Base-by-base conservation (phyloP, 202 grass and related monocot genomes). In the Schoenoplectus tabernaemontani region DNA sequence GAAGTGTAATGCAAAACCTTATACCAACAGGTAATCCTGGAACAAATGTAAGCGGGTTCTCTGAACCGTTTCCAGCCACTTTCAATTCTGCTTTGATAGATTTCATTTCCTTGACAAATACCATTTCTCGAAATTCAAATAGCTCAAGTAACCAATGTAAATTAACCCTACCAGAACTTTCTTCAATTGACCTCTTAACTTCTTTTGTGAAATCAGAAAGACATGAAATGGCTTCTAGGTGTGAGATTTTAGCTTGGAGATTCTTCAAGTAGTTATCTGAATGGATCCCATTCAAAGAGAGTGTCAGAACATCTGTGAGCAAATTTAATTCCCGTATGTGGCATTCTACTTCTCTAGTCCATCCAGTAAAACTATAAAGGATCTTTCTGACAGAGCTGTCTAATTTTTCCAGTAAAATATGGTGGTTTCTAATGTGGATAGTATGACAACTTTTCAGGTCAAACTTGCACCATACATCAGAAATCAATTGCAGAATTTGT, bases 11-110 rank as follows among this genome's bases (percentile, higher is more conserved):
- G 34, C 84, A 73, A 84, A 88, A 92, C 44, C 56, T 85, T 72
- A 99, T 69, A 23, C 90, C 88, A 48, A 92, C 88, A 10, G 91
- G 96, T 85, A 98, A 89, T 60, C 91, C 96, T 60, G 83, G 58
- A 67, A 93, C 62, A 28, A 86, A 95, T 77, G 65, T 48, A 44
- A 81, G 63, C 16, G 88, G 90, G 47, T 84, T 93, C 76, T 93
- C 91, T 57, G 87, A 91, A 86, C 87, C n/a, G 58, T 87, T 91
- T 77, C 84, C 88, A 15, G 76, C 41, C 28, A 82, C 78, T 81
- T 80, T 84, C 70, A 99, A 75, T 82, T 82, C 79, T 54, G 83
- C 88, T 68, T 76, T 93, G 85, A 80, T 87, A 68, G 9, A 36
- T 87, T 88, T 91, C 76, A 99, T 57, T 83, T 64, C 83, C 89